Percentiles rank a stretch among this genome's conserved stretches.
phyloP scores from a whole-genome alignment of 2,329 filamentous ascomycete species.

The Pezicula carpinea region DNA sequence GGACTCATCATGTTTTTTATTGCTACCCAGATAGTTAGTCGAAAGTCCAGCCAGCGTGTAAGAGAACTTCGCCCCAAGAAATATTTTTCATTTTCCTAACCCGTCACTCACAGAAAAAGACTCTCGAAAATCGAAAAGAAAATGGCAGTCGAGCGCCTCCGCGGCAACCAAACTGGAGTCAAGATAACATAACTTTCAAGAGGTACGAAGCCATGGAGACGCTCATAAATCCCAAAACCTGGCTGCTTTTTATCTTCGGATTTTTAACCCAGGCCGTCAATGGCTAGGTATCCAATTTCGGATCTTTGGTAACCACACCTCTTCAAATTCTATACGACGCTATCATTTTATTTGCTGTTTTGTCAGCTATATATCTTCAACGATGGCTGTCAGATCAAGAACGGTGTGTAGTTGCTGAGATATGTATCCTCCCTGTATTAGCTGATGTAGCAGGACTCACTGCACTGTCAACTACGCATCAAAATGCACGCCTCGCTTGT shows the following conservation, averaged over 20 bases:
- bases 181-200: constrained; percentile 38
- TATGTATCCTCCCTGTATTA: neutral
- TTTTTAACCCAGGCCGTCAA: constrained; percentile 30
- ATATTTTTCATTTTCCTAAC: neutral
- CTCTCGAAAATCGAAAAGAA: neutral
- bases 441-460: neutral
- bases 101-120: neutral
- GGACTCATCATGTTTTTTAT: constrained; percentile 35
- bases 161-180: neutral
- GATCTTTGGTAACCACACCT: constrained; percentile 28
- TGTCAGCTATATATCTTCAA: constrained; percentile 36
- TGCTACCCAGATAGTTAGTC: too few species aligned
- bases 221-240: constrained; percentile 32
- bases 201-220: constrained; percentile 42
- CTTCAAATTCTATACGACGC: constrained; percentile 60
- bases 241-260: constrained; percentile 13
- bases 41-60: neutral
- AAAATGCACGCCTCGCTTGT: neutral
- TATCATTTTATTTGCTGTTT: constrained; percentile 57
- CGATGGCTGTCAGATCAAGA: neutral
- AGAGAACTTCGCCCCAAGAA: neutral
- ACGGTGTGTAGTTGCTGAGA: neutral
- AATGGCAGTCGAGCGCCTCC: constrained; percentile 18
- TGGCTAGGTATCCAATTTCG: constrained; percentile 35
- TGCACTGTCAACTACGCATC: neutral